A percentile compares a stretch with the other conserved stretches of the same genome.
These are phyloP conservation scores for Phytophthora multivora DNA, from an alignment of 352 stramenopile species.

Conservation along the genomic window DNA sequence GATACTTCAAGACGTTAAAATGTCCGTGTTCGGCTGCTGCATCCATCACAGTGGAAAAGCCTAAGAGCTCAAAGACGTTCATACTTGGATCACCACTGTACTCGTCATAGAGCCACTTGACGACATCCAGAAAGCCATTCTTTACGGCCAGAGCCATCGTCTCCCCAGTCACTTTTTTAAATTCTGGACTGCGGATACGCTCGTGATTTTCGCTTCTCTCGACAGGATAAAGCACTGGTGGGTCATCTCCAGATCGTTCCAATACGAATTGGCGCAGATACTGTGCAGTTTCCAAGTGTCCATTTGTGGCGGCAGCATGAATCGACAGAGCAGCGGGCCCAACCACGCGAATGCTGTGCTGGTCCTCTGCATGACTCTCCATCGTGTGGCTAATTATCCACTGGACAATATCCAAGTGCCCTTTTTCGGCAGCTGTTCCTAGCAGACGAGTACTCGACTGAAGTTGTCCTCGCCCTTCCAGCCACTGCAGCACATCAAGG, in stretches of 20 bases:
- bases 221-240: not conserved
- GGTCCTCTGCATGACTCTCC: not conserved
- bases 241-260: not conserved
- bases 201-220: not conserved
- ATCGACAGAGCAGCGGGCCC: not conserved
- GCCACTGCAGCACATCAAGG: constrained; percentile 12
- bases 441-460: not conserved
- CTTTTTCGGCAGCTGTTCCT: constrained; percentile 6
- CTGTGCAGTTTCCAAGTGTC: constrained; percentile 7
- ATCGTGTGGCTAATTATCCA: constrained; percentile 6
- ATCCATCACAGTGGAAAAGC: not conserved
- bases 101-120: constrained; percentile 5
- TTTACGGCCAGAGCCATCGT: not conserved
- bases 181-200: not conserved
- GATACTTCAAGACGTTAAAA: not conserved
- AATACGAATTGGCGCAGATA: constrained; percentile 9
- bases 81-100: not conserved
- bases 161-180: not conserved
- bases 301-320: constrained; percentile 2
- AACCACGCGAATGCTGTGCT: not conserved
- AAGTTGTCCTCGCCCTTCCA: not conserved
- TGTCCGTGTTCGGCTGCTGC: not conserved
- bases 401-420: constrained; percentile 7
- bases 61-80: not conserved
- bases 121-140: not conserved